Evolutionary conservation across 306 rosid species (phyloP), one percentile per base, ranked within the genome.

Genomic region (Elaeagnus macrophylla): DNA sequence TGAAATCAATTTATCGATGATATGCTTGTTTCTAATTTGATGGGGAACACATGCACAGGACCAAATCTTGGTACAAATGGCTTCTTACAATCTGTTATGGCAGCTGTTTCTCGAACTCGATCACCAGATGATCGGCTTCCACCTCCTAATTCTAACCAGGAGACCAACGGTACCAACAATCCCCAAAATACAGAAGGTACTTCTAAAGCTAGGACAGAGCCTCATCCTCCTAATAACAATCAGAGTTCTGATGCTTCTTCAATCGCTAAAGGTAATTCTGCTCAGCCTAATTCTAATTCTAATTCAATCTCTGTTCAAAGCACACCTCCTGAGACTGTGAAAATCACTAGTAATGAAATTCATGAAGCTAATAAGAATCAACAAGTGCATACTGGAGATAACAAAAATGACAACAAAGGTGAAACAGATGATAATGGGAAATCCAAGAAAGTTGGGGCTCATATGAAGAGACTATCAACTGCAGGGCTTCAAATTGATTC

Each of bases 11-110:
- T 25, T 25, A 25, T 25, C 4, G 32, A 25, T 25, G 32, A 25
- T 25, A 25, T 25, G 32, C 32, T 25, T 25, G 4, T 25, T 25
- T 25, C 32, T 55, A 46, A 52, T 66, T 77, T 78, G 64, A 91
- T 91, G 99, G 99, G 99, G 68, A 91, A 91, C 76, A 80, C 79
- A 67, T 91, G 99, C 11, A 83, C 80, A 13, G 97, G 97, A 55
- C 95, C 96, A 52, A 87, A 67, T 71, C 54, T 65, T 40, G 78
- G 84, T 20, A 64, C 76, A 5, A 68, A 66, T 57, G 84, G 91
- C 39, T 83, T 91, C 75, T 60, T 81, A 39, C 93, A 91, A 69
- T 70, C 86, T 59, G 79, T 91, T 10, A 51, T 89, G 8, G 91
- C 84, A 2, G 89, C 83, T 15, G 73, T 86, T 35, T 80, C 81